Evolutionary conservation across 345 rosid genomes (phyloP).

Genomic region (Eucalyptus sideroxylon): DNA sequence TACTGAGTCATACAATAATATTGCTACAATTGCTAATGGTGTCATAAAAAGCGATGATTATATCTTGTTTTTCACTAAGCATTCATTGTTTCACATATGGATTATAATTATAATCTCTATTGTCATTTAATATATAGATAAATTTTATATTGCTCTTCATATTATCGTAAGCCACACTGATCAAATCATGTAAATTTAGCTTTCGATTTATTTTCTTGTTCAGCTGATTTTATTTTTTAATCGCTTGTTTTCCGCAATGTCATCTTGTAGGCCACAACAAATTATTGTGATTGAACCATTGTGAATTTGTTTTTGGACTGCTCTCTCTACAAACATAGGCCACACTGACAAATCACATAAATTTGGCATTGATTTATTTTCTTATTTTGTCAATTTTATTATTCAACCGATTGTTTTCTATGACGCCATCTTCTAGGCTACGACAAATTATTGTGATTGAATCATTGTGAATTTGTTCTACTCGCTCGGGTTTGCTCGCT

Average conservation of each 20-base stretch:
- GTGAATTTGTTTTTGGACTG: not conserved
- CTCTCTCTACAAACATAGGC: not conserved
- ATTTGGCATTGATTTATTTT: not conserved
- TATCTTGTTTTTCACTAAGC: not conserved
- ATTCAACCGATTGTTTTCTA: not conserved
- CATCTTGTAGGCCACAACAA: too few species aligned
- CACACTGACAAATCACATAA: not conserved
- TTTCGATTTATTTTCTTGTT: not conserved
- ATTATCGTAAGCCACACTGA: not conserved
- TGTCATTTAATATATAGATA: not conserved
- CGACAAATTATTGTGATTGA: not conserved
- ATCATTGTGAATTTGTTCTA: not conserved
- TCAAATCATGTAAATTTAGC: too few species aligned
- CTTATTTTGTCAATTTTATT: not conserved
- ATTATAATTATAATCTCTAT: not conserved
- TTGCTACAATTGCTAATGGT: not conserved
- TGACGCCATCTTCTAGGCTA: not conserved
- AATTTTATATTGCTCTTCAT: not conserved
- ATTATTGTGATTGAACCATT: too few species aligned
- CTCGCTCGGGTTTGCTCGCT: not conserved
- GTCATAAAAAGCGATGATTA: not conserved
- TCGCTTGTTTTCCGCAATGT: fast-evolving
- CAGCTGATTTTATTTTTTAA: too few species aligned
- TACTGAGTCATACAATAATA: not conserved
- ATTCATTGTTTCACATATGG: not conserved